These are phyloP conservation scores for Yarrowia sp. DNA, from an alignment of 805 yeast species.

Conservation along the genomic window DNA sequence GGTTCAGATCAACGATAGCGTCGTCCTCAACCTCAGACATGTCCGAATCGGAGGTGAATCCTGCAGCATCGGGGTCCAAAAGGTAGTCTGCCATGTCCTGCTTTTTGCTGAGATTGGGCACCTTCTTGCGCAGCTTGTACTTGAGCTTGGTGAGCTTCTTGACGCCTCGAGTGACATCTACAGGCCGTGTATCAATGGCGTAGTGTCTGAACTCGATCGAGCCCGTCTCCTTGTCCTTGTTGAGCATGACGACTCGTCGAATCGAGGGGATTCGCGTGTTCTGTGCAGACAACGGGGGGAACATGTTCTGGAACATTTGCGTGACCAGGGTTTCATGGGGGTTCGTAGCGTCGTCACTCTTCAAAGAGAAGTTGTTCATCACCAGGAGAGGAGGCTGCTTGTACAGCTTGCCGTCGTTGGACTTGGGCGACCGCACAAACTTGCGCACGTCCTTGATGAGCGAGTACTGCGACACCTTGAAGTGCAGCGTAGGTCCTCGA, in stretches of 20 bases:
- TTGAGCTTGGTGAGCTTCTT: conserved; percentile 72
- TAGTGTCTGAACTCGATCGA: conserved; percentile 87
- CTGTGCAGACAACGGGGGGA: conserved; percentile 93
- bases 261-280: conserved; percentile 74
- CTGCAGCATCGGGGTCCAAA: conserved; percentile 80
- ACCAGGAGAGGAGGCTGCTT: conserved; percentile 87
- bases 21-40: conserved; percentile 83
- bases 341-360: conserved; percentile 60
- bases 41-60: conserved; percentile 72
- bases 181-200: conserved; percentile 82
- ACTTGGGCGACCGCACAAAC: conserved; percentile 77
- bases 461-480: conserved; percentile 77
- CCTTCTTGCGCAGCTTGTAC: conserved; percentile 62
- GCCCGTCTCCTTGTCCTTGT: conserved; percentile 73
- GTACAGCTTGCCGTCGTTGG: conserved; percentile 63
- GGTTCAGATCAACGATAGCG: conserved; percentile 43
- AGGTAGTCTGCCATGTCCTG: conserved; percentile 83
- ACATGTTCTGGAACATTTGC: conserved; percentile 92
- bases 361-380: conserved; percentile 82
- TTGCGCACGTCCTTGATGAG: conserved; percentile 79
- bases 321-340: conserved; percentile 80
- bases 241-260: conserved; percentile 82
- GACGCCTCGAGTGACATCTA: conserved; percentile 70
- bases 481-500: conserved; percentile 91
- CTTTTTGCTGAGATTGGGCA: conserved; percentile 74